phyloP scores from a whole-genome alignment of 2,329 filamentous ascomycete genomes.

The Fusarium phyllophilum region DNA sequence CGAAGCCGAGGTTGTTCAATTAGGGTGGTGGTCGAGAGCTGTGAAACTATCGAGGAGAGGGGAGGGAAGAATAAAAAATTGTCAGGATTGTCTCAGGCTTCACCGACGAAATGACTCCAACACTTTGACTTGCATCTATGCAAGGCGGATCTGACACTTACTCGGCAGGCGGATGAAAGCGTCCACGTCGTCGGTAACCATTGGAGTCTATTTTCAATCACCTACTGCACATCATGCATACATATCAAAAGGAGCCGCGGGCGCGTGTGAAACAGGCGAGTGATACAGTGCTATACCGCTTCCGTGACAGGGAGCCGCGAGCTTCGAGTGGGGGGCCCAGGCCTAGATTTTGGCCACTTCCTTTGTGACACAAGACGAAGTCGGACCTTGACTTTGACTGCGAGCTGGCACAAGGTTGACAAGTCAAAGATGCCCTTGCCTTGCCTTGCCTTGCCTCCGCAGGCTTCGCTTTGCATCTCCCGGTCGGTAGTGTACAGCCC shows the following conservation, averaged over 20 bases:
- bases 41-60: background rate
- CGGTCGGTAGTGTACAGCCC: conserved; percentile 30
- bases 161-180: conserved; percentile 36
- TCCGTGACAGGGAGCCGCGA: conserved; percentile 35
- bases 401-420: conserved; percentile 21
- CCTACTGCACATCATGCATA: conserved; percentile 47
- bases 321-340: conserved; percentile 23
- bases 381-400: conserved; percentile 28
- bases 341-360: conserved; percentile 32
- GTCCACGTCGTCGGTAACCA: conserved; percentile 45
- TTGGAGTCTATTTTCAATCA: conserved; percentile 39
- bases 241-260: conserved; percentile 38
- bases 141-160: conserved; percentile 40
- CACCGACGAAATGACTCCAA: conserved; percentile 42
- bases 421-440: conserved; percentile 5
- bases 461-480: conserved; percentile 8
- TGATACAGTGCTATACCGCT: conserved; percentile 36
- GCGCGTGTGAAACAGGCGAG: conserved; percentile 34
- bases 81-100: conserved; percentile 37
- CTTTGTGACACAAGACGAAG: conserved; percentile 20
- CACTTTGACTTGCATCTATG: conserved; percentile 28
- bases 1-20: conserved; percentile 26
- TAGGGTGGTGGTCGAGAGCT: conserved; percentile 5
- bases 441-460: background rate
- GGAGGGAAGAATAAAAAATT: background rate